A percentile compares a stretch with the other conserved stretches of the same genome.
Conservation (phyloP, 805 yeast genomes). For the Kazachstania kunashirensis region DNA sequence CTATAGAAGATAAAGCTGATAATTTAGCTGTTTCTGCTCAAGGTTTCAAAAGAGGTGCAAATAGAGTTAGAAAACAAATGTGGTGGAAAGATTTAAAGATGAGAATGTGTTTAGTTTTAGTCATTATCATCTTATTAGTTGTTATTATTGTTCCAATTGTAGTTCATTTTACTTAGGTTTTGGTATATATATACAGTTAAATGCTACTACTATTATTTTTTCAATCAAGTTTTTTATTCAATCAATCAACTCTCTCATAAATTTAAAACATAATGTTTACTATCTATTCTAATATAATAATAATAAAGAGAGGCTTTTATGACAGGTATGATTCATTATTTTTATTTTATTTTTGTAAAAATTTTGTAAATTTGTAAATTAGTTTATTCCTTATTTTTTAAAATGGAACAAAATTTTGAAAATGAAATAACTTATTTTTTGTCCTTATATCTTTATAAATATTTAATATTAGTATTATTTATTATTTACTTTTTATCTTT, state of each 20-base stretch:
- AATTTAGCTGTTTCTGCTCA: constrained; percentile 86
- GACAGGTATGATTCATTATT: too few species aligned
- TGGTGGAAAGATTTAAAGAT: constrained; percentile 98
- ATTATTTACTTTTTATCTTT: constrained; percentile 4
- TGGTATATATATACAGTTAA: neutral
- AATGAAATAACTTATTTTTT: too few species aligned
- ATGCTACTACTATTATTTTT: too few species aligned
- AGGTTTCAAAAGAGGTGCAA: constrained; percentile 93
- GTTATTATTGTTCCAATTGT: constrained; percentile 90
- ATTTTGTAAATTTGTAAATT: neutral
- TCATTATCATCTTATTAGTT: constrained; percentile 69
- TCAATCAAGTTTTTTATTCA: too few species aligned
- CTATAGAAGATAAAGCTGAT: constrained; percentile 87
- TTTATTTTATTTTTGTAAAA: neutral
- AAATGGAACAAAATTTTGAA: too few species aligned
- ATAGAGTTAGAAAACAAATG: constrained; percentile 95
- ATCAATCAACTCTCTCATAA: too few species aligned
- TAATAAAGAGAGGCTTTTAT: too few species aligned
- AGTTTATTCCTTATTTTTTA: too few species aligned
- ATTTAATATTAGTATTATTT: neutral
- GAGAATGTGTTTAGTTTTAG: constrained; percentile 80
- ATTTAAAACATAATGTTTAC: too few species aligned
- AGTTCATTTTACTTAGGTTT: constrained; percentile 56
- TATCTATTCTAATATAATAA: too few species aligned
- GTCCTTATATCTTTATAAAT: neutral